Percentiles rank a stretch among this genome's conserved stretches.
Evolutionary conservation across 192 early-diverging fungal genomes (phyloP).

Genomic region (Entomortierella parvispora): DNA sequence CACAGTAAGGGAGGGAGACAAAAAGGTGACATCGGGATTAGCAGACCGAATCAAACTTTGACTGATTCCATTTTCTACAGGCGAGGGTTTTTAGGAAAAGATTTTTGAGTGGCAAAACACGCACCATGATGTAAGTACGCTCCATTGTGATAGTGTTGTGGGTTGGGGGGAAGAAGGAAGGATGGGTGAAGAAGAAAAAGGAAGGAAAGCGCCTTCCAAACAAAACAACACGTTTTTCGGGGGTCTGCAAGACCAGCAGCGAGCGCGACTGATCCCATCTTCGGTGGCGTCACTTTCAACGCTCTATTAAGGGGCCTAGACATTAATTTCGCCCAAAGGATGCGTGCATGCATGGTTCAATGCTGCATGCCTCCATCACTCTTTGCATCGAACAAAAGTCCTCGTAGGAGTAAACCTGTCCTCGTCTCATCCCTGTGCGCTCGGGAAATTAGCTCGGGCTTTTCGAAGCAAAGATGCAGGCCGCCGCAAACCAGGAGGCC

Average conservation of each 20-base stretch:
- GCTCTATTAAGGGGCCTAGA: no score
- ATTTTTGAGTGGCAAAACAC: neutral
- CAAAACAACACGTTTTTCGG: neutral
- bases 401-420: no score
- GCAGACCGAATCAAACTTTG: no score
- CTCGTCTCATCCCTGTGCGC: no score
- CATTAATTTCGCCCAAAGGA: no score
- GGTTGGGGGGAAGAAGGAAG: conserved; percentile 11
- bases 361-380: no score
- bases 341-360: no score
- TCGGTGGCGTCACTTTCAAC: no score
- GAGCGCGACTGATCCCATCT: no score
- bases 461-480: conserved; percentile 47
- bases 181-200: conserved; percentile 27
- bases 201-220: conserved; percentile 23
- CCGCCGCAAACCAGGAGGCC: neutral
- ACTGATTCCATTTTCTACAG: neutral
- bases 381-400: no score
- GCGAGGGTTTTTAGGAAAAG: neutral
- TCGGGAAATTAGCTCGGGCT: no score
- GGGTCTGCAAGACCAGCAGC: no score
- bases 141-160: conserved; percentile 41
- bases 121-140: conserved; percentile 55
- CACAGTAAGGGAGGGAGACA: conserved; percentile 27
- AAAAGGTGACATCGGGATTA: neutral